Conservation (phyloP, 108 stramenopile species). For the Nitzschia sp. region DNA sequence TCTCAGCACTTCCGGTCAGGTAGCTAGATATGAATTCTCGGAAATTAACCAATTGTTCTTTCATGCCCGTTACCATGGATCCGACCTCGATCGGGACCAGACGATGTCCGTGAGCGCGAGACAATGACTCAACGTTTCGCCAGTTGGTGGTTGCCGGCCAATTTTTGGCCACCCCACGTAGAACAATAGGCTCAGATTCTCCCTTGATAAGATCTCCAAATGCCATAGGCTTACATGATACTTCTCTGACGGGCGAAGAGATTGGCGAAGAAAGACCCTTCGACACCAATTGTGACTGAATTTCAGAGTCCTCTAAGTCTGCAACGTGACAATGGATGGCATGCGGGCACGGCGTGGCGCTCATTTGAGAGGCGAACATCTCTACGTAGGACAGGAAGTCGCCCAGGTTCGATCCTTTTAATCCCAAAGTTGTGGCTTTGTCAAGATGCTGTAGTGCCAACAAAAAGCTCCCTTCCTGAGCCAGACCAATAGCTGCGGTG, state of each 20-base stretch:
- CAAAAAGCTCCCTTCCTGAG: slow-evolving; percentile 49
- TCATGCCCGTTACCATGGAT: slow-evolving; percentile 46
- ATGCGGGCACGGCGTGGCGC: slow-evolving; percentile 29
- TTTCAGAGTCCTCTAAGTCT: slow-evolving; percentile 2
- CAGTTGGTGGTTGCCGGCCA: slow-evolving; percentile 52
- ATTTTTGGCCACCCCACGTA: slow-evolving; percentile 35
- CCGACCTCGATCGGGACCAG: slow-evolving; percentile 63
- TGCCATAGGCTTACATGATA: neutral
- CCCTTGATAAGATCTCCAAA: slow-evolving; percentile 10
- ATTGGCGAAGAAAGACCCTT: slow-evolving; percentile 28
- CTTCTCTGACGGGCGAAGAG: slow-evolving; percentile 25
- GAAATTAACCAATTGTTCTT: slow-evolving; percentile 45
- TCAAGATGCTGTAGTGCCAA: slow-evolving; percentile 46
- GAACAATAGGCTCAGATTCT: slow-evolving; percentile 35
- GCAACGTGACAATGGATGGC: slow-evolving; percentile 20
- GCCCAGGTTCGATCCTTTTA: slow-evolving; percentile 11
- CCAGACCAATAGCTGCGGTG: slow-evolving; percentile 42
- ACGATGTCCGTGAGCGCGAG: slow-evolving; percentile 45
- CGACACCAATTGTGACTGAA: neutral
- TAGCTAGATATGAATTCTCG: slow-evolving; percentile 37
- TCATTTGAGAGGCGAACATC: slow-evolving; percentile 36
- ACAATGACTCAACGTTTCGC: slow-evolving; percentile 36
- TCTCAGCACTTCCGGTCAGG: slow-evolving; percentile 24
- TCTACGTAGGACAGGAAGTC: slow-evolving; percentile 55
- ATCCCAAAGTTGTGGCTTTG: slow-evolving; percentile 48